Evolutionary conservation across 2,329 filamentous ascomycete species (phyloP).

Genomic region (Teratosphaeria zuluensis): DNA sequence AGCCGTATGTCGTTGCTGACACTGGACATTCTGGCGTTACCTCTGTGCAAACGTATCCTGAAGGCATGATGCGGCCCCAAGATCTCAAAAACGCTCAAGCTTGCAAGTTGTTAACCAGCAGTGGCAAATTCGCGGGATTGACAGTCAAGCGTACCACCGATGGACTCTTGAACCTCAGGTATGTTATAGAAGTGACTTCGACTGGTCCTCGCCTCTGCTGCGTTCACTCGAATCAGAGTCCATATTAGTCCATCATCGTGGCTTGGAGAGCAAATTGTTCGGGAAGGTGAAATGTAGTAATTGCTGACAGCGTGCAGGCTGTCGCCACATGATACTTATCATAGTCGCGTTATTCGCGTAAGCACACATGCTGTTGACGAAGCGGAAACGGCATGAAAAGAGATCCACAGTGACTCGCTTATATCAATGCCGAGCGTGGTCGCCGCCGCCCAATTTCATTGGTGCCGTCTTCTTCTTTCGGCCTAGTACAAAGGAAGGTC

Average conservation of each 20-base stretch:
- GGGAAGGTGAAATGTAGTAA: not conserved
- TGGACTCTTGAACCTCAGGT: not conserved
- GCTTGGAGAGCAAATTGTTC: not conserved
- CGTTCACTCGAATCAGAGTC: not conserved
- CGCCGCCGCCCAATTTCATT: not conserved
- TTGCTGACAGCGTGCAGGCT: not conserved
- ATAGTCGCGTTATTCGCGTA: not conserved
- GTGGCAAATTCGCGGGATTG: not conserved
- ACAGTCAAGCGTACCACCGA: not conserved
- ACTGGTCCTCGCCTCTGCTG: not conserved
- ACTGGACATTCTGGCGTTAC: conserved; percentile 27
- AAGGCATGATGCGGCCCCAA: not conserved
- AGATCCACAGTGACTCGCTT: not conserved
- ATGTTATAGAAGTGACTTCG: not conserved
- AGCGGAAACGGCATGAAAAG: not conserved
- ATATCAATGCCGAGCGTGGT: not conserved
- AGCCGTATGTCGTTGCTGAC: conserved; percentile 30
- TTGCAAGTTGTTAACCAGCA: not conserved
- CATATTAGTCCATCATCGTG: not conserved
- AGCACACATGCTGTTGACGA: not conserved
- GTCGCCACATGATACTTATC: not conserved
- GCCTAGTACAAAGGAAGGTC: not conserved
- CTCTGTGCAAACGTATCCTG: conserved; percentile 14
- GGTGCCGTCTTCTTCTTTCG: not conserved
- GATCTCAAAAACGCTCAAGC: not conserved